Conservation (phyloP, 1,139 yeast species). For the Hansenula lynferdii region DNA sequence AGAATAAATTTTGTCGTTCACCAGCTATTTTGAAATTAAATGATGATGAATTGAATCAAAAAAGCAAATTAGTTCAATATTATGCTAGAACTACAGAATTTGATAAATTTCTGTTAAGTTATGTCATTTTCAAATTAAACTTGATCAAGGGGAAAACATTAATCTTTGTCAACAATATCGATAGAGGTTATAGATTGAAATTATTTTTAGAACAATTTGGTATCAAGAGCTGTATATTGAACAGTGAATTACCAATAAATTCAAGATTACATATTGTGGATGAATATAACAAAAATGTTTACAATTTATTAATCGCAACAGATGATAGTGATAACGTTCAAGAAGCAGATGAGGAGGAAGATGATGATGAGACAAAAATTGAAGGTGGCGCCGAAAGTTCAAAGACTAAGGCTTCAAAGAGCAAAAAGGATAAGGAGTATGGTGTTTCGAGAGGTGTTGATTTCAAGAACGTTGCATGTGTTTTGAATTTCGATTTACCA, state of each 20-base stretch:
- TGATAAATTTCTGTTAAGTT: conserved; percentile 86
- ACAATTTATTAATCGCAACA: conserved; percentile 86
- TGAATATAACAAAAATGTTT: conserved; percentile 88
- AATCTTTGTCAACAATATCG: conserved; percentile 88
- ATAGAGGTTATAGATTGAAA: conserved; percentile 90
- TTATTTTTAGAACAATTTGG: conserved; percentile 95
- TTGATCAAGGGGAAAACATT: conserved; percentile 90
- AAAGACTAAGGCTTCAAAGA: conserved; percentile 27
- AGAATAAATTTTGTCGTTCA: conserved; percentile 71
- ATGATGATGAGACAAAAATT: conserved; percentile 24
- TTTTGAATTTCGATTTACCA: conserved; percentile 92
- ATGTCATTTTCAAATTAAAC: conserved; percentile 85
- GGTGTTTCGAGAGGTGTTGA: conserved; percentile 98
- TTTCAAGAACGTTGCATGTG: conserved; percentile 94
- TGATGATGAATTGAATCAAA: conserved; percentile 52
- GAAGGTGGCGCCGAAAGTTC: conserved; percentile 13
- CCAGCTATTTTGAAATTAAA: conserved; percentile 81
- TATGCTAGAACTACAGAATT: conserved; percentile 84
- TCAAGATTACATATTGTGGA: conserved; percentile 94
- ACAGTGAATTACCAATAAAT: conserved; percentile 89
- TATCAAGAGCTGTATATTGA: conserved; percentile 79
- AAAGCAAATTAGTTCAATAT: conserved; percentile 70
- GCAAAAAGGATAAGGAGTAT: conserved; percentile 63
- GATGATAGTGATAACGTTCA: conserved; percentile 72
- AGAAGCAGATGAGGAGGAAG: conserved; percentile 46